A percentile compares a stretch with the other conserved stretches of the same genome.
Conservation (phyloP, 148 eudicot species). For the Fagopyrum homotropicum region DNA sequence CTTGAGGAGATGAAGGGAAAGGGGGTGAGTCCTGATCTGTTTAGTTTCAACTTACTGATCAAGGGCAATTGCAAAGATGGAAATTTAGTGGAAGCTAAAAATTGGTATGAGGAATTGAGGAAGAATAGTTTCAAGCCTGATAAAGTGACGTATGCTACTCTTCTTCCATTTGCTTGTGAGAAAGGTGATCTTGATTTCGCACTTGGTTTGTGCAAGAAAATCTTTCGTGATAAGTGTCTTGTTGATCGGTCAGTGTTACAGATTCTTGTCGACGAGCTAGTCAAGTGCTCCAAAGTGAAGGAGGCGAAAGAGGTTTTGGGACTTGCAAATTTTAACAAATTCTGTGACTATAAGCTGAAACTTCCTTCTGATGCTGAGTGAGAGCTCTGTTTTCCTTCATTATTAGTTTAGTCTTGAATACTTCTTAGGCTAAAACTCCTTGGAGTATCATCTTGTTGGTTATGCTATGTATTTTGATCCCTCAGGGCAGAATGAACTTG, state of each 20-base stretch:
- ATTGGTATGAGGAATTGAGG: conserved; percentile 23
- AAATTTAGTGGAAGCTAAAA: conserved; percentile 23
- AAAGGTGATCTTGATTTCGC: conserved; percentile 25
- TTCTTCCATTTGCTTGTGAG: conserved; percentile 21
- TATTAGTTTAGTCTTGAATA: neutral
- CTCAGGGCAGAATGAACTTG: neutral
- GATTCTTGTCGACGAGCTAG: conserved; percentile 27
- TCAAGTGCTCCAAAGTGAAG: conserved; percentile 17
- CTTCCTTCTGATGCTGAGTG: neutral
- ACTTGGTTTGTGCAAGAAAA: conserved; percentile 20
- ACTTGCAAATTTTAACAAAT: conserved; percentile 19
- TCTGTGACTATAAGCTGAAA: conserved; percentile 10
- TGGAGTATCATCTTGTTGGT: neutral
- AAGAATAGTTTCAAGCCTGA: conserved; percentile 13
- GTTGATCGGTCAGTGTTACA: conserved; percentile 18
- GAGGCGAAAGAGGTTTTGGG: conserved; percentile 23
- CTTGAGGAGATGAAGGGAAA: conserved; percentile 21
- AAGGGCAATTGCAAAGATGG: conserved; percentile 22
- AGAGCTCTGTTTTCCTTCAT: neutral
- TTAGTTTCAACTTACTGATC: conserved; percentile 25
- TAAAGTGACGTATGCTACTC: conserved; percentile 15
- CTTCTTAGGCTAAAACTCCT: neutral
- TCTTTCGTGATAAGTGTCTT: conserved; percentile 14
- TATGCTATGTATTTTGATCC: neutral
- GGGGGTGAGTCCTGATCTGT: conserved; percentile 26